Evolutionary conservation across 352 stramenopile species (phyloP), one percentile per base, ranked within the genome.

Genomic region (Globisporangium carolinianum): DNA sequence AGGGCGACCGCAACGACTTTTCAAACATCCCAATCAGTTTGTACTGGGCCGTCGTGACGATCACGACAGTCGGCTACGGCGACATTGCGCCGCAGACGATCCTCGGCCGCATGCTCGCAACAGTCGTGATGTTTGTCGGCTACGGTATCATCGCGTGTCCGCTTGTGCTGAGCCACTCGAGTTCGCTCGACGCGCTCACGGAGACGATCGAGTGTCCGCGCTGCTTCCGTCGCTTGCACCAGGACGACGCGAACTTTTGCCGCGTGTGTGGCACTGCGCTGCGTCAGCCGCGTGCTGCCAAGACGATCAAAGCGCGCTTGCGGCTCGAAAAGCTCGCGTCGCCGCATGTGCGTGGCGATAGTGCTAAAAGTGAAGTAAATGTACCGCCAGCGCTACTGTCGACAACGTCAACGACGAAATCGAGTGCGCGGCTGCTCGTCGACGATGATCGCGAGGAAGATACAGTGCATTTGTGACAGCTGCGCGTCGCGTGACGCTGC

Each of bases 1-100:
- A 92, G 71, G 83, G 80, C 38, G 83, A 89, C 53, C 62, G 64
- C 10, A 72, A 90, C 58, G 82, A 82, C 39, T 92, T 90, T 57
- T 87, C 79, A 11, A 82, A 79, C 56, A 82, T 82, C 41, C 72
- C 72, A 11, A 65, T 78, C 48, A 79, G 70, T 32, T 62, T 82
- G 32, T 82, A 82, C 55, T 82, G 72, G 72, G 71, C 72, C 4
- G 71, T 82, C 32, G 72, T 82, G 52, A 83, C 74, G 7, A 61
- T 83, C 50, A 83, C 74, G 32, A 83, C 74, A 0, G 74, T 83
- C 12, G 74, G 74, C 3, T 83, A 83, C 32, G 74, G 74, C 36
- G 74, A 83, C 55, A 82, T 83, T 42, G 66, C 71, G 5, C 74
- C 74, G 7, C 53, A 71, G 51, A 83, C 74, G 5, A 68, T 83